Conservation (phyloP, 139 green algal species). For the Picochlorum sp. region DNA sequence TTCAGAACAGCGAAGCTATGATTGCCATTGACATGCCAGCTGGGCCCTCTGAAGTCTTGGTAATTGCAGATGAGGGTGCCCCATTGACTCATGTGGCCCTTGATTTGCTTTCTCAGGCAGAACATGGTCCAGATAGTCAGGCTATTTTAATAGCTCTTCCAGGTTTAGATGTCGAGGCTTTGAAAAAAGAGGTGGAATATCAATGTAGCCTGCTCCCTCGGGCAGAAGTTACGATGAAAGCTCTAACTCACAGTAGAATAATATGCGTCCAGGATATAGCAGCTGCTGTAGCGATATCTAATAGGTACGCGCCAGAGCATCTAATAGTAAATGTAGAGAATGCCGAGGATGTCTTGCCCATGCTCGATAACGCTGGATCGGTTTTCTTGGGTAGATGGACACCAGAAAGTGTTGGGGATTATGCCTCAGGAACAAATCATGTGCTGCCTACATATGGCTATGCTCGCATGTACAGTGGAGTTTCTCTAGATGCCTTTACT, state of each 20-base stretch:
- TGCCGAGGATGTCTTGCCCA: conserved; percentile 72
- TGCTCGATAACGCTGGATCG: conserved; percentile 81
- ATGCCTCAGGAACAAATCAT: conserved; percentile 97
- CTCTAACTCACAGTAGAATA: conserved; percentile 77
- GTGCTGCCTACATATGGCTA: conserved; percentile 97
- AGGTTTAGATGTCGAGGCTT: conserved; percentile 65
- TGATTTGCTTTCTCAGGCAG: conserved; percentile 94
- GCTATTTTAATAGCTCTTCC: conserved; percentile 88
- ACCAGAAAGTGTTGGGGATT: conserved; percentile 95
- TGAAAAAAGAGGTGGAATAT: conserved; percentile 63
- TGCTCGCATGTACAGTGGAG: conserved; percentile 93
- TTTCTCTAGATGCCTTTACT: conserved; percentile 86
- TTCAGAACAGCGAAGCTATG: conserved; percentile 93
- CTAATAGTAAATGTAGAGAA: conserved; percentile 92
- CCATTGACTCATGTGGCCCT: conserved; percentile 68
- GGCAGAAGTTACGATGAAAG: conserved; percentile 66
- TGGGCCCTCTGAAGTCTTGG: conserved; percentile 79
- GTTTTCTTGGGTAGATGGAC: conserved; percentile 92
- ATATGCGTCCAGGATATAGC: conserved; percentile 48
- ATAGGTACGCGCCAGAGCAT: conserved; percentile 95
- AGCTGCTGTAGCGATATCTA: conserved; percentile 76
- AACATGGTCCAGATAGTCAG: conserved; percentile 88
- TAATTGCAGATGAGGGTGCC: conserved; percentile 83
- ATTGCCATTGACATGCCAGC: conserved; percentile 96
- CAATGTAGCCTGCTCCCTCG: conserved; percentile 80